Evolutionary conservation across 2,329 filamentous ascomycete species (phyloP).

Genomic region (Rutstroemia sp.): DNA sequence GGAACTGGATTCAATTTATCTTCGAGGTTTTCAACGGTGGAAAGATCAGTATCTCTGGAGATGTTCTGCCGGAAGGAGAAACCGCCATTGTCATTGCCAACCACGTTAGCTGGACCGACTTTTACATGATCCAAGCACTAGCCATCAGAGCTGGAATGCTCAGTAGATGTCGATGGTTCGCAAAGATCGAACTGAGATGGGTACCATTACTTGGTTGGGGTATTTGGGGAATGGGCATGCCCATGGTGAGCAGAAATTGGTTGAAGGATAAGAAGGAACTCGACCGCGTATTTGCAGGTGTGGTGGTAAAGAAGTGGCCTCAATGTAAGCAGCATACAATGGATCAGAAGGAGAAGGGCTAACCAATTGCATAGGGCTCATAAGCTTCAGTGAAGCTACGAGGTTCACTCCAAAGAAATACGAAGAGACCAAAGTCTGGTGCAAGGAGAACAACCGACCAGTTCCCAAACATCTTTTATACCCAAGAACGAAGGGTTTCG

Average conservation of each 20-base stretch:
- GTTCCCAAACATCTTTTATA: slow-evolving; percentile 52
- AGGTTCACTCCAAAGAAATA: slow-evolving; percentile 49
- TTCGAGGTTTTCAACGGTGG: slow-evolving; percentile 49
- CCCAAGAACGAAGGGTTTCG: slow-evolving; percentile 53
- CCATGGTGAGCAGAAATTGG: slow-evolving; percentile 54
- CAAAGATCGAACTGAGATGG: slow-evolving; percentile 50
- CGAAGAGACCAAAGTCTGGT: slow-evolving; percentile 44
- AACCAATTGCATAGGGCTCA: slow-evolving; percentile 42
- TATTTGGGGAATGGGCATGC: slow-evolving; percentile 58
- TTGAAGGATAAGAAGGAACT: slow-evolving; percentile 48
- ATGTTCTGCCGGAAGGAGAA: slow-evolving; percentile 44
- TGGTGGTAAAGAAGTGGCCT: slow-evolving; percentile 44
- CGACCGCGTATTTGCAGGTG: slow-evolving; percentile 47
- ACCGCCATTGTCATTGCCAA: slow-evolving; percentile 54
- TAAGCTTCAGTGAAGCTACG: slow-evolving; percentile 58
- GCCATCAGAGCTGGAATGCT: slow-evolving; percentile 50
- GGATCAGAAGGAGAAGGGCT: slow-evolving; percentile 1
- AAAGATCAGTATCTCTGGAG: slow-evolving; percentile 45
- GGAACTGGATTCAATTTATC: slow-evolving; percentile 49
- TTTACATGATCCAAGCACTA: slow-evolving; percentile 56
- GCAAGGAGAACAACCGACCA: slow-evolving; percentile 40
- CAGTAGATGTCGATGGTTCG: slow-evolving; percentile 53
- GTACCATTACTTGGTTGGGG: slow-evolving; percentile 58
- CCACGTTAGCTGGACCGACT: slow-evolving; percentile 55
- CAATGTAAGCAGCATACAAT: slow-evolving; percentile 43